These are phyloP conservation scores for Protea cynaroides DNA, from an alignment of 164 flowering plant species.

Conservation along the genomic window DNA sequence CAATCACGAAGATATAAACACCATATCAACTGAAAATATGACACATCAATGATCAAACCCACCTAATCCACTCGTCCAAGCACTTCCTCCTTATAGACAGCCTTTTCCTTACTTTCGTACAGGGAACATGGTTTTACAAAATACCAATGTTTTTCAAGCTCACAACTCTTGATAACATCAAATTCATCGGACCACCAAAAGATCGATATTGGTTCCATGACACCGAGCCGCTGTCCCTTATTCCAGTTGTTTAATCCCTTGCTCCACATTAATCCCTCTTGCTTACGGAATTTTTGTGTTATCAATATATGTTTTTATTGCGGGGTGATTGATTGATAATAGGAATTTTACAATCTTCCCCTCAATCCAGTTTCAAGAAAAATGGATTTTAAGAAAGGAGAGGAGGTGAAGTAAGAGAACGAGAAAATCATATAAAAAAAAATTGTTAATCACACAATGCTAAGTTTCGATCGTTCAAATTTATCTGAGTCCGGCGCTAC, in stretches of 20 bases:
- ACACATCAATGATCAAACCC: conserved; percentile 6
- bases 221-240: conserved; percentile 24
- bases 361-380: not conserved
- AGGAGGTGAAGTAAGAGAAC: not conserved
- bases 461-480: not conserved
- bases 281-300: too few relatives aligned
- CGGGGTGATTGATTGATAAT: not conserved
- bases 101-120: conserved; percentile 83
- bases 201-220: conserved; percentile 53
- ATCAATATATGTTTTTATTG: too few relatives aligned
- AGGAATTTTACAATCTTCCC: too few relatives aligned
- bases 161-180: conserved; percentile 32
- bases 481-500: not conserved
- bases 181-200: conserved; percentile 41
- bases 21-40: not conserved
- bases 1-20: not conserved
- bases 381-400: not conserved
- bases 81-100: conserved; percentile 86
- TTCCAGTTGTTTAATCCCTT: conserved; percentile 9
- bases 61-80: conserved; percentile 97
- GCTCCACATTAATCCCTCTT: conserved; percentile 16
- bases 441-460: not conserved
- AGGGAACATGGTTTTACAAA: conserved; percentile 15
- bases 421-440: not conserved
- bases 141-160: conserved; percentile 45